A percentile compares a stretch with the other conserved stretches of the same genome.
Evolutionary conservation across 2,329 filamentous ascomycete genomes (phyloP).

Genomic region (Colletotrichum sojae): DNA sequence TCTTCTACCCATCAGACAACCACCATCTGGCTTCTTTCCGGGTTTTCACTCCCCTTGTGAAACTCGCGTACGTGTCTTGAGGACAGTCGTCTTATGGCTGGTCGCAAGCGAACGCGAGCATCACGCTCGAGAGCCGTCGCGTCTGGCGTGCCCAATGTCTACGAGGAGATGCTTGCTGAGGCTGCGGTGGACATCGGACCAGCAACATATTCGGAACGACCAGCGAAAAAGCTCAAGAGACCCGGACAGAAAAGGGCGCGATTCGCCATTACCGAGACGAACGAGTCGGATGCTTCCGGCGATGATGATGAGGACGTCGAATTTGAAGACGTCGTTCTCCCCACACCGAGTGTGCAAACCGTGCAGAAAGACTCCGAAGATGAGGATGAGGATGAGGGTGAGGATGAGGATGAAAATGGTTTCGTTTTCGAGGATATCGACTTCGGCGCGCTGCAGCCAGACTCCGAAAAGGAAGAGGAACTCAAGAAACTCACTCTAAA

Average conservation of each 20-base stretch:
- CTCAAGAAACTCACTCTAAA: conserved; percentile 65
- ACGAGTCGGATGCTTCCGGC: conserved; percentile 45
- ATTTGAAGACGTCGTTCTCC: conserved; percentile 66
- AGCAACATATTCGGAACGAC: conserved; percentile 53
- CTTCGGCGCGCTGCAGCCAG: conserved; percentile 51
- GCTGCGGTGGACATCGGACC: conserved; percentile 53
- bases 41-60: no score
- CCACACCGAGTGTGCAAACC: conserved; percentile 65
- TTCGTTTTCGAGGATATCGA: conserved; percentile 65
- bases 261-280: neutral
- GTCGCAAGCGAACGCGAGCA: conserved; percentile 45
- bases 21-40: no score
- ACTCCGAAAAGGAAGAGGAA: conserved; percentile 44
- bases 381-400: conserved; percentile 54
- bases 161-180: conserved; percentile 64
- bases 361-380: conserved; percentile 65
- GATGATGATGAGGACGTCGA: conserved; percentile 59
- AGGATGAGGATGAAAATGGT: conserved; percentile 58
- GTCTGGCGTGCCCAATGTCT: conserved; percentile 55
- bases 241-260: conserved; percentile 43
- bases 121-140: conserved; percentile 44
- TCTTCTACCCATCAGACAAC: no score
- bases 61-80: no score
- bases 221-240: conserved; percentile 58
- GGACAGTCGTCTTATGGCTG: conserved; percentile 42